These are phyloP conservation scores for Ceratocystis lukuohia DNA, from an alignment of 2,329 filamentous ascomycete species.

Conservation along the genomic window DNA sequence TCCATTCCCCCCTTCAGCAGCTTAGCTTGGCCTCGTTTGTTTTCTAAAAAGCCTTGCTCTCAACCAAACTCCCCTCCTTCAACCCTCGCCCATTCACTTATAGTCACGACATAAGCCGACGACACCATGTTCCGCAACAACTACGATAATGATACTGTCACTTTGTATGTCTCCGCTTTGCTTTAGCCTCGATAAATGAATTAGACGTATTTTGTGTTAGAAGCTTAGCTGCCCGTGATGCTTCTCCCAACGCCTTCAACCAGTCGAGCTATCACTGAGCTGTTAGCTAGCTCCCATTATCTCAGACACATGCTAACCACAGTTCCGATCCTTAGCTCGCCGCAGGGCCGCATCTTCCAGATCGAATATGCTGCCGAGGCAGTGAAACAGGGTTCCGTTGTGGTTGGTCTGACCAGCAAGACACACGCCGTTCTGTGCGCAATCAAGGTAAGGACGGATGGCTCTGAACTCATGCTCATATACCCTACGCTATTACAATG, in stretches of 20 bases:
- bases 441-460: constrained; percentile 57
- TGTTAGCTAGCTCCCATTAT: background rate
- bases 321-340: constrained; percentile 51
- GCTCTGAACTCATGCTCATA: too few relatives aligned
- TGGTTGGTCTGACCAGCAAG: constrained; percentile 94
- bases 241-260: background rate
- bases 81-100: background rate
- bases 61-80: constrained; percentile 1
- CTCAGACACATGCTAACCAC: constrained; percentile 18
- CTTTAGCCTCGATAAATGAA: background rate
- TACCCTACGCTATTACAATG: background rate
- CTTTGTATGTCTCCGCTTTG: constrained; percentile 62
- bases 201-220: background rate
- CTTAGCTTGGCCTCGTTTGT: background rate
- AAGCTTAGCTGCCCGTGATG: background rate
- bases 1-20: background rate
- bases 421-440: constrained; percentile 92
- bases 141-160: constrained; percentile 99
- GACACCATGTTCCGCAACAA: constrained; percentile 95
- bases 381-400: constrained; percentile 96
- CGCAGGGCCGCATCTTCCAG: constrained; percentile 98
- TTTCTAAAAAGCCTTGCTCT: constrained; percentile 6
- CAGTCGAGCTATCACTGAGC: background rate
- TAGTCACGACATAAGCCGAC: background rate
- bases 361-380: constrained; percentile 98